Evolutionary conservation across 257 asterid species (phyloP).

Genomic region (Scutellaria barbata): DNA sequence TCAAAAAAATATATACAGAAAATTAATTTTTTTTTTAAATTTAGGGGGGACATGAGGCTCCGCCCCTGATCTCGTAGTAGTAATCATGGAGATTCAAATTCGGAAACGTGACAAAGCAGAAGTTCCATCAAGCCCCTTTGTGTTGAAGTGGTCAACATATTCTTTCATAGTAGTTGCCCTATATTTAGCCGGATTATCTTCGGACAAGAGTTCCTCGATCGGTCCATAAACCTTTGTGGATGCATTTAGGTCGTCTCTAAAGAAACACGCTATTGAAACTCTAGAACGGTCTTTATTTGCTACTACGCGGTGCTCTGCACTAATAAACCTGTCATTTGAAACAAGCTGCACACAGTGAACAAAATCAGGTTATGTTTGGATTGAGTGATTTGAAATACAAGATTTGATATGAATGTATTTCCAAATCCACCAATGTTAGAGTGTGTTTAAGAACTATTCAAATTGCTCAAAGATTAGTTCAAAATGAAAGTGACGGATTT

Average conservation of each 20-base stretch:
- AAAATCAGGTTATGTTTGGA: background rate
- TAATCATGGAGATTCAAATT: constrained; percentile 14
- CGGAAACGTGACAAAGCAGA: constrained; percentile 51
- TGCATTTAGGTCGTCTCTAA: constrained; percentile 33
- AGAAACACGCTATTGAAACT: constrained; percentile 63
- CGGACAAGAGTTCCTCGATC: constrained; percentile 53
- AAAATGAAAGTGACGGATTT: too few relatives aligned
- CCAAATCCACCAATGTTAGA: too few relatives aligned
- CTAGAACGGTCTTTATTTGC: constrained; percentile 48
- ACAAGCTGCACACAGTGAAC: constrained; percentile 50
- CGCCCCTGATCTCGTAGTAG: background rate
- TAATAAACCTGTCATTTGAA: constrained; percentile 58
- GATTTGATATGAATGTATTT: too few relatives aligned
- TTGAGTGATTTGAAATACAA: too few relatives aligned
- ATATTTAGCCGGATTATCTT: constrained; percentile 53
- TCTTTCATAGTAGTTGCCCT: constrained; percentile 47
- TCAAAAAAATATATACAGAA: too few relatives aligned
- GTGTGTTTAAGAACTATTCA: too few relatives aligned
- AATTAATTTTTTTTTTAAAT: too few relatives aligned
- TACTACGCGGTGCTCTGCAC: constrained; percentile 61
- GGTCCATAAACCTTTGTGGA: constrained; percentile 51
- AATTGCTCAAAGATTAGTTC: too few relatives aligned
- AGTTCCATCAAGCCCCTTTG: constrained; percentile 55
- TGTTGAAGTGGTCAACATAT: constrained; percentile 40
- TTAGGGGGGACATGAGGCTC: too few relatives aligned